Conservation (phyloP, 2,329 filamentous ascomycete genomes). For the Leptographium flavum region DNA sequence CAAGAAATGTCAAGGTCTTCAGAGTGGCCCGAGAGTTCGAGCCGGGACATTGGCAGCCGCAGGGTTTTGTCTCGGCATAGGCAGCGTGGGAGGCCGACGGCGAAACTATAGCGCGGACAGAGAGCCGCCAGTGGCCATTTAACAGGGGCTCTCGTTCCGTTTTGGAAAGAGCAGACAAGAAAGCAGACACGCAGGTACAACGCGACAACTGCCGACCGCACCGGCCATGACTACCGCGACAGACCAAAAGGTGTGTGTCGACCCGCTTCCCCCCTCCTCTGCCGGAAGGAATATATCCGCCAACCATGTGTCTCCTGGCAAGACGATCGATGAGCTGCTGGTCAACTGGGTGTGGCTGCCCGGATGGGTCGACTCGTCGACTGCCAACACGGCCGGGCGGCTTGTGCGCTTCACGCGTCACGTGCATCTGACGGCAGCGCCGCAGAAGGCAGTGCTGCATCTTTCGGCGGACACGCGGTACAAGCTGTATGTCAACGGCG, state of each 20-base stretch:
- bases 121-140: no score
- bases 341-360: conserved; percentile 24
- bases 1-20: no score
- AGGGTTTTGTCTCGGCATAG: no score
- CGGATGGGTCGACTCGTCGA: conserved; percentile 19
- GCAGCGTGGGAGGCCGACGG: no score
- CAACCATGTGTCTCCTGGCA: background rate
- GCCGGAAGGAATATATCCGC: background rate
- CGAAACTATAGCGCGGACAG: no score
- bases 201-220: no score
- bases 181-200: no score
- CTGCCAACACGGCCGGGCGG: conserved; percentile 18
- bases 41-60: no score
- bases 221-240: no score
- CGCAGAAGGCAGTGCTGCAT: conserved; percentile 10
- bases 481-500: conserved; percentile 25
- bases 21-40: no score
- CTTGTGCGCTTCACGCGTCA: conserved; percentile 18
- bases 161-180: no score
- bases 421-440: conserved; percentile 11
- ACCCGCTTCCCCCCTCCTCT: background rate
- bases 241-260: background rate
- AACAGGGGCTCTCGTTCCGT: no score
- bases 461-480: conserved; percentile 27
- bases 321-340: conserved; percentile 20